A percentile compares a stretch with the other conserved stretches of the same genome.
Evolutionary conservation across 176 grass and related monocot genomes (phyloP).

Genomic region (Oryza coarctata): DNA sequence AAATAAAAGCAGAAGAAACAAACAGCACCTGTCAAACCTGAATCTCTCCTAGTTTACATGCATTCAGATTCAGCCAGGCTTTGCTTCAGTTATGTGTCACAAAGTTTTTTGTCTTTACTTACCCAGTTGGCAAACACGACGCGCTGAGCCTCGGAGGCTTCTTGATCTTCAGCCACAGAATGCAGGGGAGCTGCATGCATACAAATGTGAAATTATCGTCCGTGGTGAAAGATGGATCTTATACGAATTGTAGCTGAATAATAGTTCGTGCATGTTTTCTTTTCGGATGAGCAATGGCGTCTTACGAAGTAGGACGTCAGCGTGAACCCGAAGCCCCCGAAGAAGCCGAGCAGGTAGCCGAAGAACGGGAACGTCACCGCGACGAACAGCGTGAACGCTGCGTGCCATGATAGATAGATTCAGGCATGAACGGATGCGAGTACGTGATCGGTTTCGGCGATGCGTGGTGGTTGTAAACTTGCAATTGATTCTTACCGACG

Average conservation of each 20-base stretch:
- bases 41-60: background rate
- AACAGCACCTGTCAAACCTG: background rate
- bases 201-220: background rate
- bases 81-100: background rate
- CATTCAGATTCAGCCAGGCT: background rate
- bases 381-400: conserved; percentile 74
- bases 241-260: too few species aligned
- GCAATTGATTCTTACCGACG: conserved; percentile 38
- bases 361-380: conserved; percentile 83
- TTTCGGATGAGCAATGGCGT: background rate
- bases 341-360: conserved; percentile 75
- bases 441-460: background rate
- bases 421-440: background rate
- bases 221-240: too few species aligned
- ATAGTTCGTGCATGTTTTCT: background rate
- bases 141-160: conserved; percentile 62
- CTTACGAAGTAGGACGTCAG: conserved; percentile 88
- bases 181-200: conserved; percentile 52
- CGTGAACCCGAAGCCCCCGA: conserved; percentile 80
- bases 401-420: background rate
- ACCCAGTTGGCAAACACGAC: conserved; percentile 60
- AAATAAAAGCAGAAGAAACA: background rate
- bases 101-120: background rate
- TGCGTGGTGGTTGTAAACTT: too few species aligned
- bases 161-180: conserved; percentile 74